A percentile compares a stretch with the other conserved stretches of the same genome.
These are phyloP conservation scores for Leucocoprinus birnbaumii DNA, from an alignment of 768 basidiomycete genomes.

Conservation along the genomic window DNA sequence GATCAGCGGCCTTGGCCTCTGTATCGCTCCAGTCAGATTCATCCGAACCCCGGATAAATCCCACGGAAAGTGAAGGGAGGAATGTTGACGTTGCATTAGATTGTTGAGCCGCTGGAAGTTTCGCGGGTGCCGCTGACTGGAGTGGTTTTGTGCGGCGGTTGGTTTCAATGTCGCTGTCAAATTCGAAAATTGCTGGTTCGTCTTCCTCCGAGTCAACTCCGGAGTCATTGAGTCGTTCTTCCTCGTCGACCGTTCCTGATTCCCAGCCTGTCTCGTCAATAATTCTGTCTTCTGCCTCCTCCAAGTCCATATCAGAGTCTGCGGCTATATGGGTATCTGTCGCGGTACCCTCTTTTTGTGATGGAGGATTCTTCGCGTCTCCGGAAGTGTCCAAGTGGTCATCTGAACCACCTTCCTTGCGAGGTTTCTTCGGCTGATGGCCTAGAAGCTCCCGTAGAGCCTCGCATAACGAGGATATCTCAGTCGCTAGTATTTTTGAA, in stretches of 20 bases:
- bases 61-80: slow-evolving; percentile 84
- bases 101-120: neutral
- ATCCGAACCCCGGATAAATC: slow-evolving; percentile 75
- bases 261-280: slow-evolving; percentile 28
- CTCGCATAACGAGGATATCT: slow-evolving; percentile 49
- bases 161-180: slow-evolving; percentile 10
- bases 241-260: slow-evolving; percentile 31
- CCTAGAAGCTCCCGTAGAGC: slow-evolving; percentile 42
- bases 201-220: slow-evolving; percentile 36
- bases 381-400: slow-evolving; percentile 11
- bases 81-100: slow-evolving; percentile 42
- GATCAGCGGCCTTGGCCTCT: slow-evolving; percentile 51
- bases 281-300: slow-evolving; percentile 20
- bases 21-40: slow-evolving; percentile 75
- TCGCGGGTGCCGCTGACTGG: neutral
- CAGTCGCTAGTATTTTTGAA: slow-evolving; percentile 67
- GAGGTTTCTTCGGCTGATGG: slow-evolving; percentile 12
- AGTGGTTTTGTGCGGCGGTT: neutral
- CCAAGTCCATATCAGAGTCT: slow-evolving; percentile 10
- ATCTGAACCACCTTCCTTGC: slow-evolving; percentile 14
- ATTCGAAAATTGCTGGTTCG: slow-evolving; percentile 24
- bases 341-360: neutral
- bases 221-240: slow-evolving; percentile 39
- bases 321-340: slow-evolving; percentile 17
- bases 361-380: neutral